Base-by-base conservation (phyloP, 331 rosid species). In the Saraca asoca region DNA sequence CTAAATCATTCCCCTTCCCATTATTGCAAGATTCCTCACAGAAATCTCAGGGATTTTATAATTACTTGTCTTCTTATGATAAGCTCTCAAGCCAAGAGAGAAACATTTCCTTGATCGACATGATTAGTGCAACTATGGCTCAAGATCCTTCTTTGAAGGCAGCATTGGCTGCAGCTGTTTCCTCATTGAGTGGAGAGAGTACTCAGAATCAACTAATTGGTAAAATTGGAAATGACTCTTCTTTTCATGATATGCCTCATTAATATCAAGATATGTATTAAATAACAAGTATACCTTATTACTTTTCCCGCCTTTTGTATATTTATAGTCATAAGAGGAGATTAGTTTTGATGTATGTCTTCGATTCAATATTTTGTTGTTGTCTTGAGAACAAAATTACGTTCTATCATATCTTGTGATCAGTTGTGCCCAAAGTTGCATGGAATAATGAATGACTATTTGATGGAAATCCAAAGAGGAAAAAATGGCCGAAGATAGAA, bases 71-170 rank as follows among this genome's bases (percentile, higher is more conserved):
- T 69, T 44, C 70, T 1, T 1, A 24, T 24, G 31, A 3, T 24
- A 60, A 42, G 62, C 52, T 51, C 38, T 64, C 69, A 31, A 65
- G 31, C 15, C 19, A 67, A 0, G 58, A 62, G 33, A 73, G 58
- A 42, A 64, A 58, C 58, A 51, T 33, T 69, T 7, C 39, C 51
- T 64, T 69, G 69, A 73, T 60, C 65, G 66, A 77, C 64, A 39
- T 31, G 18, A 48, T 73, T 6, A 19, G 55, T 41, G 75, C 68
- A 20, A 69, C 77, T 35, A 69, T 81, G 41, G 52, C 70, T 12
- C 64, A 62, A 19, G 80, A 81, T 16, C 72, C 74, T 41, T 69
- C 78, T 55, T 33, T 77, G 6, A 80, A 49, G 45, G 79, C 64
- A 31, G 71, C 71, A 63, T 29, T 72, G 33, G 67, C 56, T 42